Evolutionary conservation across 2,329 filamentous ascomycete genomes (phyloP), one percentile per base, ranked within the genome.

Genomic region (Mycosphaerella sp.): DNA sequence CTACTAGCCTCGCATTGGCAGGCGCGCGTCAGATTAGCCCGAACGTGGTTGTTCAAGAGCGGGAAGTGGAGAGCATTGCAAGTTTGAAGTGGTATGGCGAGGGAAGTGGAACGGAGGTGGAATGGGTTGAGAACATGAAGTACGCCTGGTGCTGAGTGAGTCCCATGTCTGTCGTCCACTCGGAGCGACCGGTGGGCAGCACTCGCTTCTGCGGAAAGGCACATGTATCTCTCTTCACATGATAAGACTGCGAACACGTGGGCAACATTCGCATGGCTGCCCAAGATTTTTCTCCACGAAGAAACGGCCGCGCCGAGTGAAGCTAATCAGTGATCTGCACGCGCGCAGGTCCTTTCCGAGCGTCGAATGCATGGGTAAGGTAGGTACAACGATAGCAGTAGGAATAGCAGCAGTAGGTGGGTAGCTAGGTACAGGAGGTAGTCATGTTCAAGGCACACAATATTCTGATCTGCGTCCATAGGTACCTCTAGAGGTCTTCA

Each of bases 111-210:
- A 64, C 72, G 5, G 74, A 79, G 23, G 71, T 89, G 5, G 81
- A 87, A 47, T 92, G 87, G 87, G 71, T 89, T 48, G 80, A 77
- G 10, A 89, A 87, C 64, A 86, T 91, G 71, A 90, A 89, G 72
- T 90, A 81, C 71, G 85, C 77, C 1, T 92, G 87, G 87, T 89
- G 84, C 67, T 91, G 67, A 59, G 26, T n/a, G 29, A 11, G 2
- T 31, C 11, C 32, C 32, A 11, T 31, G 26, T 44, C 42, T 21
- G 21, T 21, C 21, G 14, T n/a, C 14, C 14, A 9, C n/a, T 21
- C 14, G 26, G 26, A 29, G 26, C 26, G 26, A 26, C 26, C 26
- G 26, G 26, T 6, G 26, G 26, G 4, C 26, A 26, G 26, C 26
- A 26, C 26, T 26, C 26, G 26, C 26, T 26, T 26, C 26, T 26